Conservation (phyloP, 768 basidiomycete species). For the Cyclocybe aegerita region DNA sequence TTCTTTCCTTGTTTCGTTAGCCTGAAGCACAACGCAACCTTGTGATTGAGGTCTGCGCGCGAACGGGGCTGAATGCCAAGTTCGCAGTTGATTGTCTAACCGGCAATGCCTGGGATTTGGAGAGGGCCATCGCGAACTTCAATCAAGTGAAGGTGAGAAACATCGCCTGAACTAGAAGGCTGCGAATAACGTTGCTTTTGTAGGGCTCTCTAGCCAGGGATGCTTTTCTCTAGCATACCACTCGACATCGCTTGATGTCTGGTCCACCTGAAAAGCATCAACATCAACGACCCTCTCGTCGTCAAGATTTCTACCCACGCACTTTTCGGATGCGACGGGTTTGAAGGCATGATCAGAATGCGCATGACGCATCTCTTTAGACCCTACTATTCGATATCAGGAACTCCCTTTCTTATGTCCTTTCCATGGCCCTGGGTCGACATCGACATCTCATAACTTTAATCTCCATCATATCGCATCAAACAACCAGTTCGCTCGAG, state of each 20-base stretch:
- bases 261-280: background rate
- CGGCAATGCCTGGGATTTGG: constrained; percentile 83
- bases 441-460: background rate
- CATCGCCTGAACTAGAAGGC: constrained; percentile 1
- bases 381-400: background rate
- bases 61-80: constrained; percentile 76
- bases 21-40: constrained; percentile 69
- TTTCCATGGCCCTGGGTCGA: background rate
- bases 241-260: background rate
- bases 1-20: constrained; percentile 32
- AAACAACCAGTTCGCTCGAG: background rate
- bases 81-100: constrained; percentile 85
- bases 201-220: constrained; percentile 53
- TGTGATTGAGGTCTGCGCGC: constrained; percentile 67
- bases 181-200: constrained; percentile 11
- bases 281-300: background rate
- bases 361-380: no score
- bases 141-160: constrained; percentile 78
- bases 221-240: constrained; percentile 44
- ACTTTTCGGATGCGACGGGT: no score
- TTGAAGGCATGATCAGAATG: no score
- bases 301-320: background rate
- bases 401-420: background rate
- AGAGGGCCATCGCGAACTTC: constrained; percentile 80
- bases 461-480: background rate